Conservation (phyloP, 768 basidiomycete species). For the Mycena latifolia region DNA sequence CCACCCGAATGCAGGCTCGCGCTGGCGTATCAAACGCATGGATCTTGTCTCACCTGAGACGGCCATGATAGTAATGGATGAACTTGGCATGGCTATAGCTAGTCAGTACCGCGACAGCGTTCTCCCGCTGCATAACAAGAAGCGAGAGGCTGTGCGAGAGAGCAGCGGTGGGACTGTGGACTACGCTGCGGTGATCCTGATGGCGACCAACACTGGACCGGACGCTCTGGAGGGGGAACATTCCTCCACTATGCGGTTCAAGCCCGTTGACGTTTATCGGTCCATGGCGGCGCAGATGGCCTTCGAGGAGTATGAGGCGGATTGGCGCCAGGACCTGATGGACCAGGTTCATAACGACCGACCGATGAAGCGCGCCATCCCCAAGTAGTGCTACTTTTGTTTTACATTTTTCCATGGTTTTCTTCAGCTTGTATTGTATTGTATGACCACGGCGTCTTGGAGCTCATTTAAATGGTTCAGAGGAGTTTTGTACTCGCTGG, state of each 20-base stretch:
- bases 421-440: too few relatives aligned
- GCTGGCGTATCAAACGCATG: conserved; percentile 12
- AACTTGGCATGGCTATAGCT: neutral
- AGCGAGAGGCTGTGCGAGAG: conserved; percentile 35
- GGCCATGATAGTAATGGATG: neutral
- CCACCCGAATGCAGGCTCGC: conserved; percentile 16
- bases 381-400: too few relatives aligned
- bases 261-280: conserved; percentile 2
- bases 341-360: conserved; percentile 14
- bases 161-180: conserved; percentile 40
- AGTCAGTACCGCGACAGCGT: neutral
- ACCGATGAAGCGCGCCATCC: conserved; percentile 11
- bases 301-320: neutral
- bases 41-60: neutral
- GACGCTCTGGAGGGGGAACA: conserved; percentile 13
- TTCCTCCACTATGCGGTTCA: conserved; percentile 10
- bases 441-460: too few relatives aligned
- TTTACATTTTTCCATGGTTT: too few relatives aligned
- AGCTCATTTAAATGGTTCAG: too few relatives aligned
- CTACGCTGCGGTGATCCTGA: conserved; percentile 7
- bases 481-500: too few relatives aligned
- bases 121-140: conserved; percentile 11
- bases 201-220: conserved; percentile 16
- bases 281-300: neutral
- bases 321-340: conserved; percentile 21